Base-by-base conservation (phyloP, 2,329 filamentous ascomycete species). In the Elsinoe arachidis region DNA sequence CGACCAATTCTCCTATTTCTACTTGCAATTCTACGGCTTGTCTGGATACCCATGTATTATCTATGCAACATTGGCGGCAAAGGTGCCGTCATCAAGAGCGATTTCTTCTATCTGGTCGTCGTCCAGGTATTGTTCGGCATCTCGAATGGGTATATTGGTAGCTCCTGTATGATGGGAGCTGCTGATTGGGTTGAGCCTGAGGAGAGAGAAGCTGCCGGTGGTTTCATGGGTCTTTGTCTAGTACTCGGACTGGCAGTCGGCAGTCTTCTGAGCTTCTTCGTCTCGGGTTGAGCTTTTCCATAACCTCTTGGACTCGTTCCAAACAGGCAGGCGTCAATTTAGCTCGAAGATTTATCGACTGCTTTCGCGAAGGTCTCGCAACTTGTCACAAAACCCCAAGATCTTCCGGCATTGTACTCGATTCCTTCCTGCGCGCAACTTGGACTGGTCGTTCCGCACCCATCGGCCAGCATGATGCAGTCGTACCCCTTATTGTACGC, bases 171-270 rank as follows among this genome's bases (percentile, higher is more conserved):
- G 91, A 95, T 97, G 82, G 87, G 87, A 1, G 86, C 90, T 0
- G 82, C 81, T 0, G 83, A 88, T 63, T 92, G 85, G 81, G 91
- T 97, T 1, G 85, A 86, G 3, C 82, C 86, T 1, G 83, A 85
- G 9, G 92, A 99, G 75, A 79, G 87, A 34, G 90, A 96, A 74
- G 91, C 90, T 5, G 85, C 90, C 0, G 93, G 92, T 47, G 90
- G 87, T 1, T 97, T 97, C 70, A 97, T 99, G 93, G 87, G 88
- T 2, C 71, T 96, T 61, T 90, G 86, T 70, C 80, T 97, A n/a
- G 88, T 96, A 15, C 83, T 81, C 4, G 93, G 93, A 0, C 73
- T 97, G 72, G 82, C 90, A 1, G 78, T 79, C 21, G 93, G 93
- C n/a, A 97, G 92, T 73, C 72, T 97, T 65, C 71, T 95, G 69